Percentiles rank a stretch among this genome's conserved stretches.
phyloP scores from a whole-genome alignment of 345 rosid species.

The Trapa bicornis region DNA sequence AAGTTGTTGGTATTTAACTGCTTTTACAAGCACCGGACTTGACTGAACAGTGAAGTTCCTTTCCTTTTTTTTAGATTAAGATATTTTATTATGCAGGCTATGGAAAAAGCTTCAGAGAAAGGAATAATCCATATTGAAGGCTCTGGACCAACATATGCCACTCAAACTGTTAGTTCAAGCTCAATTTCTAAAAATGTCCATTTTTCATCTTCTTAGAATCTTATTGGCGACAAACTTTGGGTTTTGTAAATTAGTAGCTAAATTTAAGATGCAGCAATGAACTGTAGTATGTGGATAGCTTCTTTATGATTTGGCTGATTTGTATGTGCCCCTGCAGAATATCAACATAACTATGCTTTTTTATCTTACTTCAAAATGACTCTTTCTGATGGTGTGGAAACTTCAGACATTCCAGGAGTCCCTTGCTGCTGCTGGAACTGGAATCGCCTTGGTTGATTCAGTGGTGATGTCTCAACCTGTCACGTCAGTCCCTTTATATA shows the following conservation, averaged over 20 bases:
- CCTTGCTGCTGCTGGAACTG: conserved; percentile 89
- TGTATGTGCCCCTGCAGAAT: neutral
- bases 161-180: conserved; percentile 46
- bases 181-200: neutral
- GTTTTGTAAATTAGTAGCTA: neutral
- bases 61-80: neutral
- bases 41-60: neutral
- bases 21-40: neutral
- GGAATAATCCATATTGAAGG: conserved; percentile 75
- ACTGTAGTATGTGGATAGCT: neutral
- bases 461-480: conserved; percentile 77
- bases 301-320: neutral
- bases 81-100: conserved; percentile 39
- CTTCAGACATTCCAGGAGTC: conserved; percentile 88
- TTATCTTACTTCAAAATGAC: neutral
- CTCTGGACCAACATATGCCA: conserved; percentile 91
- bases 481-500: conserved; percentile 33
- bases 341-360: neutral
- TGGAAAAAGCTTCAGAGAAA: conserved; percentile 55
- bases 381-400: conserved; percentile 4
- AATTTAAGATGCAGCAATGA: neutral
- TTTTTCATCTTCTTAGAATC: neutral
- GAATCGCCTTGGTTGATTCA: conserved; percentile 81
- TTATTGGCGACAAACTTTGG: neutral
- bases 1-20: neutral